These are phyloP conservation scores for Colletotrichum zoysiae DNA, from an alignment of 2,329 filamentous ascomycete species.

Conservation along the genomic window DNA sequence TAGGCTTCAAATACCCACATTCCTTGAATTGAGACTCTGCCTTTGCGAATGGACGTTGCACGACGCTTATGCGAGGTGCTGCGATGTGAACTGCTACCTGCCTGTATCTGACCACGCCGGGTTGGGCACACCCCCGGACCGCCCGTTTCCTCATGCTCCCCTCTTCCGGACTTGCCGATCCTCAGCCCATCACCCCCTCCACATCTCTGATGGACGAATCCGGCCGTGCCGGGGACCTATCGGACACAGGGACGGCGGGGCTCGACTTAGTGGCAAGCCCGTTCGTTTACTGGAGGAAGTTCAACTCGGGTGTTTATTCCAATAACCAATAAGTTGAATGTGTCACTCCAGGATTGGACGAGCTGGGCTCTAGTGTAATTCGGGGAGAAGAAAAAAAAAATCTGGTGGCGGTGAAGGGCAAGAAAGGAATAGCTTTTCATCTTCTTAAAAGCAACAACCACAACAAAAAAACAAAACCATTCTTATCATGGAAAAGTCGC, in stretches of 20 bases:
- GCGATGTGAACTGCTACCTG: neutral
- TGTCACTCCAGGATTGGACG: too few relatives aligned
- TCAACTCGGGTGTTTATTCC: neutral
- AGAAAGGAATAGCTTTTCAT: too few relatives aligned
- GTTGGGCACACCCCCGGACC: neutral
- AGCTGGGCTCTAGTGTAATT: too few relatives aligned
- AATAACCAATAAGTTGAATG: too few relatives aligned
- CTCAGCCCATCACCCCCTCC: neutral
- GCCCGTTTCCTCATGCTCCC: neutral
- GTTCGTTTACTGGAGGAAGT: neutral
- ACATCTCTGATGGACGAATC: neutral
- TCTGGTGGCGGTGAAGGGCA: too few relatives aligned
- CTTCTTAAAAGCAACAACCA: too few relatives aligned
- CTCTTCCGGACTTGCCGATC: neutral
- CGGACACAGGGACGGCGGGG: neutral
- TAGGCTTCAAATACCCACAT: slow-evolving; percentile 9
- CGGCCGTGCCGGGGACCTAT: neutral
- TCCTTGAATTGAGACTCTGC: slow-evolving; percentile 14
- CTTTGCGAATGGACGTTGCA: neutral
- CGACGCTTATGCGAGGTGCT: neutral
- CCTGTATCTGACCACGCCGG: neutral
- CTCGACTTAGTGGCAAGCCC: neutral
- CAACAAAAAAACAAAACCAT: too few relatives aligned
- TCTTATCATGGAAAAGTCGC: neutral
- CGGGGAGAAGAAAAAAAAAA: too few relatives aligned